Evolutionary conservation across 345 rosid genomes (phyloP).

Genomic region (Sisymbrium altissimum): DNA sequence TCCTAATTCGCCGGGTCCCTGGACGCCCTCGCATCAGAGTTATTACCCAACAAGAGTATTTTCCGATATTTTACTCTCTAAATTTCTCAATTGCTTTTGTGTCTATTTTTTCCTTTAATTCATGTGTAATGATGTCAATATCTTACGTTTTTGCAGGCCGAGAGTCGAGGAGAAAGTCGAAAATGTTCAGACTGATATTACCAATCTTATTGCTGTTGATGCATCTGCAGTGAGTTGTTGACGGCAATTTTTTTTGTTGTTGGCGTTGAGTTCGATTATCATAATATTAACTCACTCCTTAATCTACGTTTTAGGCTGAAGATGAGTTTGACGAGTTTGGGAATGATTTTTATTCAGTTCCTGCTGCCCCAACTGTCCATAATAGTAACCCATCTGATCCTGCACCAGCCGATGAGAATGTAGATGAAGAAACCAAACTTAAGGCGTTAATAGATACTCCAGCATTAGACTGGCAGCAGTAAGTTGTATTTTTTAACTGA

Average conservation of each 20-base stretch:
- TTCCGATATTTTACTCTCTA: conserved; percentile 39
- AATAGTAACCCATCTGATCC: conserved; percentile 48
- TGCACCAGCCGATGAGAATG: conserved; percentile 52
- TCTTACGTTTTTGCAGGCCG: conserved; percentile 48
- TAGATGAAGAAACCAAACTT: conserved; percentile 86
- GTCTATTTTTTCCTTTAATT: not conserved
- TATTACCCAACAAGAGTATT: conserved; percentile 77
- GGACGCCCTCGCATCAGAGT: conserved; percentile 92
- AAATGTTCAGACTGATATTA: conserved; percentile 43
- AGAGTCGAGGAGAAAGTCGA: conserved; percentile 55
- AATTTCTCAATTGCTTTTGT: conserved; percentile 8
- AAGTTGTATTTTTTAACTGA: conserved; percentile 29
- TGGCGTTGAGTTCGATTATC: not conserved
- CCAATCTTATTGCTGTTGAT: conserved; percentile 43
- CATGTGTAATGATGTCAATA: conserved; percentile 1
- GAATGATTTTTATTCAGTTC: conserved; percentile 82
- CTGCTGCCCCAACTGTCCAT: conserved; percentile 55
- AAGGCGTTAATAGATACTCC: conserved; percentile 92
- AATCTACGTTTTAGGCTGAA: conserved; percentile 46
- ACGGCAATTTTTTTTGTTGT: conserved; percentile 21
- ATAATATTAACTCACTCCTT: not conserved
- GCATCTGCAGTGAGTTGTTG: conserved; percentile 58
- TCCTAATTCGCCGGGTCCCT: conserved; percentile 94
- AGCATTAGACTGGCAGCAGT: conserved; percentile 99
- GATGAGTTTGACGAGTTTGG: conserved; percentile 99